Conservation (phyloP, 768 basidiomycete genomes). For the Amanita rubescens region DNA sequence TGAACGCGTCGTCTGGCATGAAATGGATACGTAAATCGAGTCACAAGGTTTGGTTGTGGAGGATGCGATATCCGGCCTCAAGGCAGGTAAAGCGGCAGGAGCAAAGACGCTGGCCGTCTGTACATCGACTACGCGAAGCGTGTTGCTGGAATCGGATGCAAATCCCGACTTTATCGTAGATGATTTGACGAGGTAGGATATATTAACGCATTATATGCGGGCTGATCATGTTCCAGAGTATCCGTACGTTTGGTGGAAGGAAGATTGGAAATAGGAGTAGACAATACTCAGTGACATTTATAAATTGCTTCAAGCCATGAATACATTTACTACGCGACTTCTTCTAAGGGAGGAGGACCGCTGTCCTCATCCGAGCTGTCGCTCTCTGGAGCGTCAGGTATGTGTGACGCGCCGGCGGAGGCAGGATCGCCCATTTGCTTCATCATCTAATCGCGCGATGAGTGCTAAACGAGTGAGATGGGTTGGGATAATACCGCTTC, state of each 20-base stretch:
- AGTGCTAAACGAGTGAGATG: not conserved
- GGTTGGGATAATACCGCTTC: constrained; percentile 38
- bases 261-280: constrained; percentile 40
- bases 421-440: constrained; percentile 34
- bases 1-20: not conserved
- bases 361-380: constrained; percentile 11
- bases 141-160: constrained; percentile 44
- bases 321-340: constrained; percentile 5
- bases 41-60: constrained; percentile 74
- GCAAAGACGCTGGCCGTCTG: constrained; percentile 74
- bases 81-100: constrained; percentile 69
- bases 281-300: constrained; percentile 3
- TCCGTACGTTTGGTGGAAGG: constrained; percentile 36
- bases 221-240: constrained; percentile 26
- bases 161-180: constrained; percentile 59
- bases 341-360: not conserved
- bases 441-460: constrained; percentile 35
- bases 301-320: too few species aligned
- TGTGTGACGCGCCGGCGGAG: constrained; percentile 15
- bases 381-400: constrained; percentile 16
- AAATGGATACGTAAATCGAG: not conserved
- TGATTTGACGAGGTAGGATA: constrained; percentile 56
- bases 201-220: not conserved
- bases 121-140: constrained; percentile 62
- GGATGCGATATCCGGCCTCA: constrained; percentile 81